Evolutionary conservation across 768 basidiomycete genomes (phyloP).

Genomic region (Ramaria sp.): DNA sequence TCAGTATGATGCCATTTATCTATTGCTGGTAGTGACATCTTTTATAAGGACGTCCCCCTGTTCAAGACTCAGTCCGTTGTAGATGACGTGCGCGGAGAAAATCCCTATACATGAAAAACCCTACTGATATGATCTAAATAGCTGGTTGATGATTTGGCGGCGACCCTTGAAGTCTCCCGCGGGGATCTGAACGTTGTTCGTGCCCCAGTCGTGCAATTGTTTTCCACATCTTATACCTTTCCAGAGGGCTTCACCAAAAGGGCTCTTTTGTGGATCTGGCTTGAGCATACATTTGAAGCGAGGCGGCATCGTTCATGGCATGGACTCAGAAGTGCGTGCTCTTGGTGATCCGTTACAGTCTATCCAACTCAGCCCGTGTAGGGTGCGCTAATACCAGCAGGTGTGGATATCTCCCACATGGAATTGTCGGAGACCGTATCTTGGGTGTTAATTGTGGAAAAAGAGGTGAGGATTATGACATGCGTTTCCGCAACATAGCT

Average conservation of each 20-base stretch:
- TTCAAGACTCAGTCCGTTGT: slow-evolving; percentile 74
- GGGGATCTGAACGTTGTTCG: slow-evolving; percentile 71
- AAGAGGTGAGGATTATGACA: slow-evolving; percentile 55
- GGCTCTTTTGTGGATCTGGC: slow-evolving; percentile 65
- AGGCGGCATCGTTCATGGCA: slow-evolving; percentile 40
- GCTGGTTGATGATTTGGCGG: slow-evolving; percentile 86
- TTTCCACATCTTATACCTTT: neutral
- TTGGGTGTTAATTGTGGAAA: slow-evolving; percentile 88
- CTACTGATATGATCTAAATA: slow-evolving; percentile 21
- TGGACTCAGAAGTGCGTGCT: slow-evolving; percentile 46
- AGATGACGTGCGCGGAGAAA: slow-evolving; percentile 44
- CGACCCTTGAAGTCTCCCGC: slow-evolving; percentile 63
- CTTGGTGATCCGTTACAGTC: neutral
- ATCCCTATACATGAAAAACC: neutral
- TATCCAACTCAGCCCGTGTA: slow-evolving; percentile 19
- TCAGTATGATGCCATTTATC: slow-evolving; percentile 3
- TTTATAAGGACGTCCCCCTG: slow-evolving; percentile 71
- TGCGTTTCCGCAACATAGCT: neutral
- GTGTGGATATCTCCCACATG: slow-evolving; percentile 60
- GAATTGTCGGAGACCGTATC: slow-evolving; percentile 40
- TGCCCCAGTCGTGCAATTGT: neutral
- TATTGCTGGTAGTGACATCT: slow-evolving; percentile 55
- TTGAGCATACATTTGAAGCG: slow-evolving; percentile 45
- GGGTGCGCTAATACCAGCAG: slow-evolving; percentile 69
- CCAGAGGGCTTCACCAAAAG: slow-evolving; percentile 84